Evolutionary conservation across 2,329 filamentous ascomycete species (phyloP).

Genomic region (Biscogniauxia marginata): DNA sequence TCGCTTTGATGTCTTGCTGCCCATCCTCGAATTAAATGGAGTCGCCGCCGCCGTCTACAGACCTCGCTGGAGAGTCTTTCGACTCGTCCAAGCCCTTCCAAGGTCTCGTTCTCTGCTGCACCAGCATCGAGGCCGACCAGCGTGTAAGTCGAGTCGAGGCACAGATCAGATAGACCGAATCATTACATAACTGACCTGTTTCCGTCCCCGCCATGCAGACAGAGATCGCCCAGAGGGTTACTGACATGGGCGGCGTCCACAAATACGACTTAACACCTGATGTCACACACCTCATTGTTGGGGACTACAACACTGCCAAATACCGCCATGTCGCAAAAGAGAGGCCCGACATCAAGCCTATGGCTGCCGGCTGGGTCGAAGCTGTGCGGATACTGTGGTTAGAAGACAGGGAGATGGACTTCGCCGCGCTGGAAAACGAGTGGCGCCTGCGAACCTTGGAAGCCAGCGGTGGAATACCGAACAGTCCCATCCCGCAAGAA

Average conservation of each 20-base stretch:
- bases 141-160: slow-evolving; percentile 55
- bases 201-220: slow-evolving; percentile 33
- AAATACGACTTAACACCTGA: slow-evolving; percentile 93
- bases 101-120: slow-evolving; percentile 82
- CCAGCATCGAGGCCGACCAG: slow-evolving; percentile 75
- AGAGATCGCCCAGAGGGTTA: slow-evolving; percentile 61
- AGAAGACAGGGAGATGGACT: slow-evolving; percentile 71
- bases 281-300: slow-evolving; percentile 91
- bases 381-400: slow-evolving; percentile 80
- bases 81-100: slow-evolving; percentile 64
- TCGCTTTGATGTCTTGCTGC: slow-evolving; percentile 13
- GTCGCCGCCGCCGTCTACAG: slow-evolving; percentile 21
- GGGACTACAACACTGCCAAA: slow-evolving; percentile 85
- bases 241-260: slow-evolving; percentile 82
- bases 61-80: slow-evolving; percentile 28
- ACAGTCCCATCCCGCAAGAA: slow-evolving; percentile 24
- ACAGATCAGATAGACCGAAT: not conserved
- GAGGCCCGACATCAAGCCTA: slow-evolving; percentile 79
- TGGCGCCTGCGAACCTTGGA: slow-evolving; percentile 65
- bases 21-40: slow-evolving; percentile 16
- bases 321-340: slow-evolving; percentile 94
- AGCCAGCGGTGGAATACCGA: slow-evolving; percentile 44
- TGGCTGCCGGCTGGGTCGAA: slow-evolving; percentile 82
- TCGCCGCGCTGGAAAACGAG: slow-evolving; percentile 64
- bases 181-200: slow-evolving; percentile 1